Conservation (phyloP, 345 rosid genomes). For the Ceriops zippeliana region DNA sequence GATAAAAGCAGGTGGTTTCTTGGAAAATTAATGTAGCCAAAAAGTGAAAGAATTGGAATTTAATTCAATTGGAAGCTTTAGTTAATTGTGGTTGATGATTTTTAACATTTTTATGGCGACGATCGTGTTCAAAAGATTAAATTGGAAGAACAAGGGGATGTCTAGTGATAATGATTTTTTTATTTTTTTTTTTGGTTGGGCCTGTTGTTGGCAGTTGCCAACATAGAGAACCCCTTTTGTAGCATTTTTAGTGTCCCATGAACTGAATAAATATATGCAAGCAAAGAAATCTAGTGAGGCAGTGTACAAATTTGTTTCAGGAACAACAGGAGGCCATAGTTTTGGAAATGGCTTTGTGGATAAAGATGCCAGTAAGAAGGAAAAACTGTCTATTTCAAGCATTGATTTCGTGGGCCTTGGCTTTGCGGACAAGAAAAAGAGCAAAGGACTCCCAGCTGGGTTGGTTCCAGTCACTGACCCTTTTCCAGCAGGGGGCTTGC, state of each 20-base stretch:
- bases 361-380: conserved; percentile 30
- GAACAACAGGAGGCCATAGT: conserved; percentile 31
- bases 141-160: background rate
- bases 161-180: background rate
- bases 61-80: background rate
- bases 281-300: conserved; percentile 14
- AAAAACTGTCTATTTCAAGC: conserved; percentile 53
- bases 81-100: background rate
- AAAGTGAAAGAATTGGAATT: background rate
- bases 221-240: too few species aligned
- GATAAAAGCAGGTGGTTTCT: conserved; percentile 31
- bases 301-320: conserved; percentile 33
- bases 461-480: conserved; percentile 54
- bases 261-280: too few species aligned
- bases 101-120: background rate
- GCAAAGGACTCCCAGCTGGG: conserved; percentile 76
- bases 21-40: background rate
- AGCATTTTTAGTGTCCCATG: too few species aligned
- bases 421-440: conserved; percentile 69
- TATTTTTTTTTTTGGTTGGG: too few species aligned
- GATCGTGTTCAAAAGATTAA: background rate
- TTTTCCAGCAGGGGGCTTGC: conserved; percentile 55
- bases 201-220: too few species aligned
- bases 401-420: conserved; percentile 76
- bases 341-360: conserved; percentile 23